Evolutionary conservation across 164 flowering plant species (phyloP).

Genomic region (Liriodendron chinense): DNA sequence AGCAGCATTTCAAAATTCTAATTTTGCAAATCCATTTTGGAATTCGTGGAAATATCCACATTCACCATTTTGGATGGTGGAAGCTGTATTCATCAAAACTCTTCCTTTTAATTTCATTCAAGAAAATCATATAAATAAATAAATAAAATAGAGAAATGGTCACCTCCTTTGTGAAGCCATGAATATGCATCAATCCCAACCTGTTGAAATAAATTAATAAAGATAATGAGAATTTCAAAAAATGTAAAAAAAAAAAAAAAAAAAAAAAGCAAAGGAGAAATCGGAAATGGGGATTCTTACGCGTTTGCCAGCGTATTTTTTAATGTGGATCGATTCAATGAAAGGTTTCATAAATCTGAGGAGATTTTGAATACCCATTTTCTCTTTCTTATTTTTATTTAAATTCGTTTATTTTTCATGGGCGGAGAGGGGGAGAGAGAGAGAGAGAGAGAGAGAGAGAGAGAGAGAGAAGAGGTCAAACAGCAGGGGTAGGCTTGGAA

Average conservation of each 20-base stretch:
- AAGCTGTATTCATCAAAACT: neutral
- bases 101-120: neutral
- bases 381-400: constrained; percentile 3
- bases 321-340: constrained; percentile 56
- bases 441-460: neutral
- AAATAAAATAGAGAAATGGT: neutral
- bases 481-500: too few relatives aligned
- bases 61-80: too few relatives aligned
- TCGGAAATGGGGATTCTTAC: constrained; percentile 24
- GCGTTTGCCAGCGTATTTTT: constrained; percentile 70
- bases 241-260: neutral
- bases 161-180: constrained; percentile 97
- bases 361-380: constrained; percentile 82
- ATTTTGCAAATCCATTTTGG: neutral
- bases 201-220: constrained; percentile 25
- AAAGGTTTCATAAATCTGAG: constrained; percentile 82
- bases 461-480: neutral
- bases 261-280: neutral
- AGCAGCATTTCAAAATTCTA: neutral
- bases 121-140: too few relatives aligned
- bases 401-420: neutral
- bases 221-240: neutral
- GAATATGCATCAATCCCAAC: constrained; percentile 92
- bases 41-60: neutral
- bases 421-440: neutral